phyloP scores from a whole-genome alignment of 257 asterid species.

The Capsicum baccatum region DNA sequence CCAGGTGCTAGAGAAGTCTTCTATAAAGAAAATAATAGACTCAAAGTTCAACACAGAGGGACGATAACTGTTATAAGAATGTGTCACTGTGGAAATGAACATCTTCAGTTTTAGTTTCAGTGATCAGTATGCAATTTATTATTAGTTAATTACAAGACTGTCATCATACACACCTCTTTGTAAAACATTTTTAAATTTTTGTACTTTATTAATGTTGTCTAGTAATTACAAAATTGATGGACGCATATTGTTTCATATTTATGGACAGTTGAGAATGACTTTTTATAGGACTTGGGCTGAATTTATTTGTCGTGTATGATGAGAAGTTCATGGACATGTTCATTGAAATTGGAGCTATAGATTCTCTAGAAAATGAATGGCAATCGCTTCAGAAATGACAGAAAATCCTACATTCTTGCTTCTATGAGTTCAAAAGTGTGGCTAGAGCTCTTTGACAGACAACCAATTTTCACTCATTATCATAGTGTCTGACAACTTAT shows the following conservation, averaged over 20 bases:
- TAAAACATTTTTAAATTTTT: background rate
- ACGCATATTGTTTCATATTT: background rate
- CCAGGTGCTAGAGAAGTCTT: background rate
- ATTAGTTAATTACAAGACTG: background rate
- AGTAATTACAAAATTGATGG: background rate
- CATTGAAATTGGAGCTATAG: slow-evolving; percentile 82
- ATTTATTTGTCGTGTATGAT: slow-evolving; percentile 80
- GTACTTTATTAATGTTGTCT: background rate
- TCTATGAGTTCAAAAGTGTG: slow-evolving; percentile 79
- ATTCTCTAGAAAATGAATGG: slow-evolving; percentile 59
- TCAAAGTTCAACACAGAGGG: background rate
- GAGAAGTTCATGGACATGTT: slow-evolving; percentile 94
- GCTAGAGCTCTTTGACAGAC: slow-evolving; percentile 71
- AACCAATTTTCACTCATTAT: background rate
- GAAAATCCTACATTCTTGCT: slow-evolving; percentile 74
- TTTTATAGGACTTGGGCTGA: slow-evolving; percentile 74
- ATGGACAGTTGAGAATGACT: slow-evolving; percentile 71
- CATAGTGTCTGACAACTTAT: background rate
- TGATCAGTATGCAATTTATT: background rate
- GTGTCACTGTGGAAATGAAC: background rate
- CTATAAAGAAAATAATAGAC: background rate
- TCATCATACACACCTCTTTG: background rate
- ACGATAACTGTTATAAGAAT: background rate
- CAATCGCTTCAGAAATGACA: slow-evolving; percentile 79
- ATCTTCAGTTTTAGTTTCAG: background rate